These are phyloP conservation scores for Salix brachista DNA, from an alignment of 345 rosid genomes.

Conservation along the genomic window DNA sequence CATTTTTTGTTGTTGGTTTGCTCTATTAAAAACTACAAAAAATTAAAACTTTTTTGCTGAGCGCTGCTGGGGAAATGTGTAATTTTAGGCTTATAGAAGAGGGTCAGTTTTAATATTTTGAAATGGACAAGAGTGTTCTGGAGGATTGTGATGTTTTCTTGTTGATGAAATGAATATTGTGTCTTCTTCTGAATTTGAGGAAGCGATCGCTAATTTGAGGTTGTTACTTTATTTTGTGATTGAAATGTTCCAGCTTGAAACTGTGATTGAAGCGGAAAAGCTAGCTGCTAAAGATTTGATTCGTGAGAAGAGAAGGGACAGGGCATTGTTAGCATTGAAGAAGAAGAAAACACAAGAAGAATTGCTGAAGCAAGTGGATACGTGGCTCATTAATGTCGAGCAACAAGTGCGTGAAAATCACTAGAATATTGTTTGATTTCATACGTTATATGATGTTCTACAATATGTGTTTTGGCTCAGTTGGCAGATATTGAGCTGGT, in stretches of 20 bases:
- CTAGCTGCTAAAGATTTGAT: conserved; percentile 84
- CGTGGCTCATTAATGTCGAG: conserved; percentile 91
- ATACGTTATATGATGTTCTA: neutral
- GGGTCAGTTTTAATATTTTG: neutral
- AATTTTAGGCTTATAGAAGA: neutral
- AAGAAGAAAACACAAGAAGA: conserved; percentile 94
- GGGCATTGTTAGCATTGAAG: conserved; percentile 89
- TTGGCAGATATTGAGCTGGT: conserved; percentile 89
- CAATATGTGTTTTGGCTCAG: conserved; percentile 36
- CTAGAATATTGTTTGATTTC: neutral
- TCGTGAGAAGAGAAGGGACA: conserved; percentile 76
- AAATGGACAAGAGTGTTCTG: neutral
- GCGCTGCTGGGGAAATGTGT: neutral
- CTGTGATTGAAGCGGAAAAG: conserved; percentile 85
- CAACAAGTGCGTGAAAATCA: conserved; percentile 61
- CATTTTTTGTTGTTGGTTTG: neutral
- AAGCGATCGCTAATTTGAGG: neutral
- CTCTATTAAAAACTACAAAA: neutral
- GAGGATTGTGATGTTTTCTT: neutral
- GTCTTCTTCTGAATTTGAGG: neutral
- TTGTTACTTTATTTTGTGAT: neutral
- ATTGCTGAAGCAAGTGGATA: conserved; percentile 80
- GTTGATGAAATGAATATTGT: neutral
- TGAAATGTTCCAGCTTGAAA: conserved; percentile 51
- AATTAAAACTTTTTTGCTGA: neutral